Conservation (phyloP, 2,329 filamentous ascomycete genomes). For the Ascochyta lentis region DNA sequence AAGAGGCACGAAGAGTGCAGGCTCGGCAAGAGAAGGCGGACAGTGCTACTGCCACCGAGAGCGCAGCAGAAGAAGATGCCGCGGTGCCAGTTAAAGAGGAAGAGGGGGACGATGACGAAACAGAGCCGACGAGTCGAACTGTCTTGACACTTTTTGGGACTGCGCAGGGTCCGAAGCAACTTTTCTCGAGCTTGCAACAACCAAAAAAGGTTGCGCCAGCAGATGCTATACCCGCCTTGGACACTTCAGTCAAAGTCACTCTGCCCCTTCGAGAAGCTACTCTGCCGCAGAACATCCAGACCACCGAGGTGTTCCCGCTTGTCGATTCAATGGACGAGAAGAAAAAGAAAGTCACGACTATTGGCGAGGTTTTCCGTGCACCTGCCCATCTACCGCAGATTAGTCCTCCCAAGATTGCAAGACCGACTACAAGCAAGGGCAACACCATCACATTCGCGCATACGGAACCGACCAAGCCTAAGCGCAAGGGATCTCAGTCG, state of each 20-base stretch:
- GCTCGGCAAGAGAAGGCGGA: constrained; percentile 11
- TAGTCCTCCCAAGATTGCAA: constrained; percentile 74
- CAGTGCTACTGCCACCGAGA: constrained; percentile 14
- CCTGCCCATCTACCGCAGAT: constrained; percentile 69
- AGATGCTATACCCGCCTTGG: constrained; percentile 44
- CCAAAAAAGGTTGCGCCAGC: constrained; percentile 49
- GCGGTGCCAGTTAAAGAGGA: constrained; percentile 32
- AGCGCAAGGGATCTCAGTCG: constrained; percentile 52
- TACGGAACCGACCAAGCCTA: constrained; percentile 59
- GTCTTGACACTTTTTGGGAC: constrained; percentile 81
- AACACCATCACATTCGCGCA: constrained; percentile 58
- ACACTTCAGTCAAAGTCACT: constrained; percentile 52
- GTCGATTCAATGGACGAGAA: constrained; percentile 48
- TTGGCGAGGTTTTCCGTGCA: constrained; percentile 77
- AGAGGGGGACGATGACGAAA: constrained; percentile 20
- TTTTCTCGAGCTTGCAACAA: constrained; percentile 85
- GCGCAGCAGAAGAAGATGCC: constrained; percentile 20
- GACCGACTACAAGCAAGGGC: constrained; percentile 68
- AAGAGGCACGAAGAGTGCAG: constrained; percentile 32
- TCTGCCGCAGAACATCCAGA: constrained; percentile 76
- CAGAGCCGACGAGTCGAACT: constrained; percentile 55
- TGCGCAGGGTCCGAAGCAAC: constrained; percentile 74
- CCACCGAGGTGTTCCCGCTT: constrained; percentile 69
- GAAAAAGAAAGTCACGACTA: constrained; percentile 66
- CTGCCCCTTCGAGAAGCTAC: constrained; percentile 66